Conservation (phyloP, 768 basidiomycete genomes). For the Saitozyma sp. region DNA sequence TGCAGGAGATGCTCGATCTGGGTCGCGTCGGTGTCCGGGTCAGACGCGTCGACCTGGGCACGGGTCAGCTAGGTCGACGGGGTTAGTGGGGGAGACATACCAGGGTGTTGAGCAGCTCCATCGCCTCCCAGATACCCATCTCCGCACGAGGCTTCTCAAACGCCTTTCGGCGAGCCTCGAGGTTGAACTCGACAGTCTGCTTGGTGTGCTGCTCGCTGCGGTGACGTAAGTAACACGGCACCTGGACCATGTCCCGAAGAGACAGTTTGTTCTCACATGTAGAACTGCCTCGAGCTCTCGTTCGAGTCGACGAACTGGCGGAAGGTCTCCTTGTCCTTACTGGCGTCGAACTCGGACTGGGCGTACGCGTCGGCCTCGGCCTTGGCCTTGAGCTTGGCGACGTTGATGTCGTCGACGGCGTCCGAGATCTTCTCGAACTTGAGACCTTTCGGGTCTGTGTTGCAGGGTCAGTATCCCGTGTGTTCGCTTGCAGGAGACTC, state of each 20-base stretch:
- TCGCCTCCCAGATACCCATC: constrained; percentile 60
- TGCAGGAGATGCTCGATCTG: constrained; percentile 91
- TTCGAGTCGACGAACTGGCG: constrained; percentile 10
- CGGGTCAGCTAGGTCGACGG: too few relatives aligned
- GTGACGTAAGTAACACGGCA: not conserved
- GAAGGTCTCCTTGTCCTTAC: constrained; percentile 48
- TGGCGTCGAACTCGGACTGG: constrained; percentile 40
- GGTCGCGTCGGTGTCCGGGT: constrained; percentile 64
- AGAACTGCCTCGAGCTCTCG: constrained; percentile 8
- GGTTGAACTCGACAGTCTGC: constrained; percentile 82
- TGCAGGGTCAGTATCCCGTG: not conserved
- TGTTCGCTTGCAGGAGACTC: too few relatives aligned
- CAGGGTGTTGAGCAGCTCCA: constrained; percentile 71
- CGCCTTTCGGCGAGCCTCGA: constrained; percentile 72
- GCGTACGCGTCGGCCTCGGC: constrained; percentile 16
- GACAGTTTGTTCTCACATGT: constrained; percentile 2
- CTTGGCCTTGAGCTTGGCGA: constrained; percentile 33
- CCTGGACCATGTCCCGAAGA: constrained; percentile 66
- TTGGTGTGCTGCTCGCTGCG: constrained; percentile 58
- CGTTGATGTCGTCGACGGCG: constrained; percentile 47
- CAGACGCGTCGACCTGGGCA: constrained; percentile 68
- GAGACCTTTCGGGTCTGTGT: constrained; percentile 9
- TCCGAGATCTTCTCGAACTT: constrained; percentile 46
- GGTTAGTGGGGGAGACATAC: constrained; percentile 80
- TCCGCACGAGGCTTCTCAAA: constrained; percentile 65